Evolutionary conservation across 2,329 filamentous ascomycete genomes (phyloP), one percentile per base, ranked within the genome.

Genomic region (Tolypocladium guangdongense): DNA sequence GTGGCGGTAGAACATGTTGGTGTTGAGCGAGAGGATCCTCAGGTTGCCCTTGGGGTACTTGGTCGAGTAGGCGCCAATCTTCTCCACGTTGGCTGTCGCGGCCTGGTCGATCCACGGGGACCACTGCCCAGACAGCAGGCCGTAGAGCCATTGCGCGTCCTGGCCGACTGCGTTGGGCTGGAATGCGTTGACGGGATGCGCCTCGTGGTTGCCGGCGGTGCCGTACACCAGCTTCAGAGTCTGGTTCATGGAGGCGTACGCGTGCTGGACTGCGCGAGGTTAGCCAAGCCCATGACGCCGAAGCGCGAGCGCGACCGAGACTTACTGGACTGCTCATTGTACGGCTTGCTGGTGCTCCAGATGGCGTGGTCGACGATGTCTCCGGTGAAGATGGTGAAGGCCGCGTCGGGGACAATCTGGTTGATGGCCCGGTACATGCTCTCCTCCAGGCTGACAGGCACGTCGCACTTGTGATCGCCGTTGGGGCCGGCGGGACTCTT

Each of bases 331-430:
- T 63, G 50, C 18, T 60, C 54, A 47, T 71, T 71, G 52, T 66
- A 64, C 16, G 60, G 46, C 45, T 63, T 49, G 24, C 67, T 70
- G 2, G 74, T 76, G 52, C 72, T 69, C 76, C 76, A 78, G 49
- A 77, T 60, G 2, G 70, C 73, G 54, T 80, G 77, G 54, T 81
- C 76, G 11, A 82, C 69, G 32, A 83, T 72, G 55, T 83, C 80
- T 7, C 81, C 81, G 0, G 80, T 83, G 64, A 81, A 83, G 50
- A 83, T 71, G n/a, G 73, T 68, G 55, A 83, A 80, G 2, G 71
- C 70, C 0, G 76, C 73, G 54, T 78, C 67, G 1, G 73, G 73
- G 0, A 70, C 72, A 16, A 77, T 56, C 8, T 66, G 57, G 47
- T 68, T 69, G 59, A 83, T 80, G 11, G 74, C 73, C 0, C 71